Conservation (phyloP, 257 asterid species). For the Coffea eugenioides region DNA sequence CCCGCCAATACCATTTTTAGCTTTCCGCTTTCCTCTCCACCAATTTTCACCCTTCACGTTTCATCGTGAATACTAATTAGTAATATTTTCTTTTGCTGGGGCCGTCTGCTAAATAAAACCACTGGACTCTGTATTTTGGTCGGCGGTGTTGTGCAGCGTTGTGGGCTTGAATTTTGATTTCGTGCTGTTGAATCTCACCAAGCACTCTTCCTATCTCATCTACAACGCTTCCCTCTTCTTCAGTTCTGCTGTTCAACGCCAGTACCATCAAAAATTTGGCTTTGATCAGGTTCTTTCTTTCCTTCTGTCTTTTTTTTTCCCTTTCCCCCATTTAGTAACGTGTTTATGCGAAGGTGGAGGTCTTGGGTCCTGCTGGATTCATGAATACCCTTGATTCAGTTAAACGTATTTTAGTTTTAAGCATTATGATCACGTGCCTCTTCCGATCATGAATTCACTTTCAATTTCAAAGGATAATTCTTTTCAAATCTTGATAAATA, state of each 20-base stretch:
- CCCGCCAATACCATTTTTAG: not conserved
- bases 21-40: not conserved
- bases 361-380: not conserved
- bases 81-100: not conserved
- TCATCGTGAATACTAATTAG: not conserved
- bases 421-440: not conserved
- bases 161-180: constrained; percentile 94
- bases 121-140: no score
- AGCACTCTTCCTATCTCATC: constrained; percentile 82
- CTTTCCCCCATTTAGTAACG: no score
- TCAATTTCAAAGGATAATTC: not conserved
- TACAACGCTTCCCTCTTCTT: constrained; percentile 90
- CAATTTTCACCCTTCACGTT: not conserved
- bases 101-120: no score
- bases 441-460: not conserved
- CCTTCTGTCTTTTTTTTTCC: not conserved
- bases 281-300: constrained; percentile 44
- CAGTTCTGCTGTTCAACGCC: constrained; percentile 68
- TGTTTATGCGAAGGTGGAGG: no score
- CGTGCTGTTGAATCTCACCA: constrained; percentile 73
- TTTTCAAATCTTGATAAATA: no score
- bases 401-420: no score
- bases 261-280: constrained; percentile 71
- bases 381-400: not conserved
- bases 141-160: constrained; percentile 46